Evolutionary conservation across 495 filamentous ascomycete genomes (phyloP).

Genomic region (Podospora pseudocomata): DNA sequence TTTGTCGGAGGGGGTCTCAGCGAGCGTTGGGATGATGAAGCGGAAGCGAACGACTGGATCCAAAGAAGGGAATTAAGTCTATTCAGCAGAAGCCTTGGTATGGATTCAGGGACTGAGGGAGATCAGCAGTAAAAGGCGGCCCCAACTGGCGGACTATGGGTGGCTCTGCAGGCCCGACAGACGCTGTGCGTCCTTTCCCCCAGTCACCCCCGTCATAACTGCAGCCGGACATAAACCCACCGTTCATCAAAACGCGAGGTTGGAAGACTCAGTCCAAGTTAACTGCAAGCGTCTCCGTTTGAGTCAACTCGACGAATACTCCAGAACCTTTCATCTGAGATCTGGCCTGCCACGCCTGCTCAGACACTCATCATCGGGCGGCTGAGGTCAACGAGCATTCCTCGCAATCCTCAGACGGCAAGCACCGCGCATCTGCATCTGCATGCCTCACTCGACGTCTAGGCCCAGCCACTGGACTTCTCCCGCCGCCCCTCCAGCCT

Average conservation of each 20-base stretch:
- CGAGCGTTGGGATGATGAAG: conserved; percentile 15
- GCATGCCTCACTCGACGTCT: background rate
- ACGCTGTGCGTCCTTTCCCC: conserved; percentile 1
- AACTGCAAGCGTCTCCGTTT: background rate
- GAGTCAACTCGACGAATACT: too few species aligned
- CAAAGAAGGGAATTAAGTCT: conserved; percentile 12
- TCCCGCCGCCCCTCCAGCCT: background rate
- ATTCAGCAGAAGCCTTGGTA: background rate
- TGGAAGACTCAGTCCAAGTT: background rate
- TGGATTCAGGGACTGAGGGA: conserved; percentile 3
- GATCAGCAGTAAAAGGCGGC: background rate
- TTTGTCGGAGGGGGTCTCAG: conserved; percentile 9
- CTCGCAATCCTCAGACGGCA: background rate
- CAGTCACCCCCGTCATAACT: conserved; percentile 1
- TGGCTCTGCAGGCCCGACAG: conserved; percentile 6
- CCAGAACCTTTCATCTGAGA: background rate
- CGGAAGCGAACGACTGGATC: conserved; percentile 6
- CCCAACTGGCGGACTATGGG: conserved; percentile 1
- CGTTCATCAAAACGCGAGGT: conserved; percentile 9
- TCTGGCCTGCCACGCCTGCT: background rate
- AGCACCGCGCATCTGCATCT: background rate
- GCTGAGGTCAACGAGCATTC: background rate
- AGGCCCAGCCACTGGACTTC: background rate
- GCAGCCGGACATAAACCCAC: background rate
- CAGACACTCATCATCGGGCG: background rate